Conservation (phyloP, 129 eudicot species). For the Helichrysum umbraculigerum region DNA sequence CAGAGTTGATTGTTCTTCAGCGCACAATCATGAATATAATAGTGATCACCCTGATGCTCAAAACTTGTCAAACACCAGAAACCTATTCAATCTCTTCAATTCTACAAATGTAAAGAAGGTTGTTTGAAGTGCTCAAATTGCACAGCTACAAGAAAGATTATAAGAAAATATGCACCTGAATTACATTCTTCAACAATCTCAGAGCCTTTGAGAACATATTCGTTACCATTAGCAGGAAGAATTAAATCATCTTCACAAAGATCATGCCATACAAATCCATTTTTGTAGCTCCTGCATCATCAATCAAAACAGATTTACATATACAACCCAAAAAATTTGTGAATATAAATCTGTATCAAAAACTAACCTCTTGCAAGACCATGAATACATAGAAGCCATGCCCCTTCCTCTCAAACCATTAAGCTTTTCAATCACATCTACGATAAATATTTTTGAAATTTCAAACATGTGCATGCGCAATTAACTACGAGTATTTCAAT, state of each 20-base stretch:
- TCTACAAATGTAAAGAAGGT: constrained; percentile 12
- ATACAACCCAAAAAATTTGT: background rate
- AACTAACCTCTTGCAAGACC: constrained; percentile 98
- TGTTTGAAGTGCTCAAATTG: background rate
- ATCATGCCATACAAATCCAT: constrained; percentile 97
- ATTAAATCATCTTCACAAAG: constrained; percentile 86
- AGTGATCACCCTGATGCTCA: constrained; percentile 2
- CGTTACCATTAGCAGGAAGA: constrained; percentile 88
- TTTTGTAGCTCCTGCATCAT: constrained; percentile 78
- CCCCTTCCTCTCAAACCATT: constrained; percentile 92
- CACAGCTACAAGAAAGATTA: constrained; percentile 1
- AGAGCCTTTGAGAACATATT: constrained; percentile 95
- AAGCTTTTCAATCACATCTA: constrained; percentile 91
- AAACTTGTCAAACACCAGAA: constrained; percentile 13
- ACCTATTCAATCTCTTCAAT: constrained; percentile 1
- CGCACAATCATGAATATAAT: constrained; percentile 10
- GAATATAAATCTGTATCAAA: background rate
- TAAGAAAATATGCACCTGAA: constrained; percentile 46
- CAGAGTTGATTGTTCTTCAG: background rate
- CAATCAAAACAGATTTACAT: constrained; percentile 22
- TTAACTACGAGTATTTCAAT: background rate
- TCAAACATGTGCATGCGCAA: background rate
- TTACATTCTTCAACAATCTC: constrained; percentile 82
- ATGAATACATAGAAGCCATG: constrained; percentile 91
- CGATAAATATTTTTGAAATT: constrained; percentile 15